phyloP scores from a whole-genome alignment of 1,139 yeast genomes.

The Debaryomyces psychrophilus region DNA sequence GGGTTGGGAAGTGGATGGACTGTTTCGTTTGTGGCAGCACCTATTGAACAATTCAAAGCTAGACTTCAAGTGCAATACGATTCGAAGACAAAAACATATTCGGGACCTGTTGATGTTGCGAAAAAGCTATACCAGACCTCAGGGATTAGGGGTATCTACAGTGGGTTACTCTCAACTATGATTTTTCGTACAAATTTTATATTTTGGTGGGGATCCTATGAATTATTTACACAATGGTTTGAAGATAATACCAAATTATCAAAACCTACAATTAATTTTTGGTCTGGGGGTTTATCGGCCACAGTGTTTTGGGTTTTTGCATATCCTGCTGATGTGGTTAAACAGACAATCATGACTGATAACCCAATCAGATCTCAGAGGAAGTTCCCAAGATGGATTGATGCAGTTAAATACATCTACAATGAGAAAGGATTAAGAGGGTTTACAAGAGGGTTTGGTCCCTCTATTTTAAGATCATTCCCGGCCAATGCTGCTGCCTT shows the following conservation, averaged over 20 bases:
- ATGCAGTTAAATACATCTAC: constrained; percentile 73
- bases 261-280: constrained; percentile 74
- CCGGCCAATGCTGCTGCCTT: constrained; percentile 95
- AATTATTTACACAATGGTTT: constrained; percentile 71
- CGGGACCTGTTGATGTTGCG: constrained; percentile 81
- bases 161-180: constrained; percentile 85
- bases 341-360: constrained; percentile 85
- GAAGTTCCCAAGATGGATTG: constrained; percentile 68
- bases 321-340: constrained; percentile 87
- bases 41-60: constrained; percentile 88
- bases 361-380: constrained; percentile 63
- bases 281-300: constrained; percentile 90
- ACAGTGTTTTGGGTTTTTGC: constrained; percentile 90
- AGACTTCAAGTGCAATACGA: constrained; percentile 89
- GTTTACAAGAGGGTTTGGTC: constrained; percentile 77
- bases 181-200: constrained; percentile 83
- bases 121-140: constrained; percentile 53
- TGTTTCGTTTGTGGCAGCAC: constrained; percentile 91
- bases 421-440: constrained; percentile 58
- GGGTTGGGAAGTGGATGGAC: constrained; percentile 89
- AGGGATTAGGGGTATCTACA: constrained; percentile 74
- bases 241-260: constrained; percentile 64
- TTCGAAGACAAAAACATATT: constrained; percentile 64
- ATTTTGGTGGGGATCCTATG: constrained; percentile 96
- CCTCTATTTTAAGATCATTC: constrained; percentile 73